These are phyloP conservation scores for Capronia americana DNA, from an alignment of 2,329 filamentous ascomycete genomes.

Conservation along the genomic window DNA sequence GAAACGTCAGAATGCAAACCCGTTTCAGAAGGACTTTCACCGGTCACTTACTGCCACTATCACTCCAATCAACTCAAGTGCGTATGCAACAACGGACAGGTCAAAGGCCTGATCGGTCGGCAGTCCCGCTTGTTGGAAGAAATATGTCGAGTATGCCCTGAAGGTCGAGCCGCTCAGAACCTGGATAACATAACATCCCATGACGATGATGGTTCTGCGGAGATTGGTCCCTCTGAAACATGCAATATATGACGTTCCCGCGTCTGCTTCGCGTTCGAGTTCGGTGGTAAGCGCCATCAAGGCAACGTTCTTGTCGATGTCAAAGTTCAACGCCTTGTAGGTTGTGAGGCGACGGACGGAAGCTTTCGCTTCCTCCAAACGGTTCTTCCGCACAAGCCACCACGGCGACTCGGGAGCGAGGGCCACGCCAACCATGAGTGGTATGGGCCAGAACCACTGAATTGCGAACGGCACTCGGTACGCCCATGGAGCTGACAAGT, in stretches of 20 bases:
- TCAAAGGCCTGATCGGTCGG: slow-evolving; percentile 44
- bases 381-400: slow-evolving; percentile 48
- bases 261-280: slow-evolving; percentile 40
- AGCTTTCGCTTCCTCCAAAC: slow-evolving; percentile 45
- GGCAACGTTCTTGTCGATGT: slow-evolving; percentile 44
- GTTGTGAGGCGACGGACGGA: slow-evolving; percentile 43
- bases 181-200: slow-evolving; percentile 46
- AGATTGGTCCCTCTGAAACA: slow-evolving; percentile 44
- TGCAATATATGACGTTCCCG: slow-evolving; percentile 41
- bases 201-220: slow-evolving; percentile 52
- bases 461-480: slow-evolving; percentile 47
- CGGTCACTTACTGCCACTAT: slow-evolving; percentile 34
- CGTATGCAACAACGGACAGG: slow-evolving; percentile 66
- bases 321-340: slow-evolving; percentile 35
- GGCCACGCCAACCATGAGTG: slow-evolving; percentile 51
- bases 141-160: slow-evolving; percentile 44
- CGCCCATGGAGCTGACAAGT: slow-evolving; percentile 44
- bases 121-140: slow-evolving; percentile 49
- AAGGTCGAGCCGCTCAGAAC: slow-evolving; percentile 44
- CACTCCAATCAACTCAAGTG: slow-evolving; percentile 62
- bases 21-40: slow-evolving; percentile 40
- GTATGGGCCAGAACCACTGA: slow-evolving; percentile 60
- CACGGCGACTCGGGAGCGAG: slow-evolving; percentile 50
- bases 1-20: not conserved
- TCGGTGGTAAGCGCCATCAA: slow-evolving; percentile 51